Conservation (phyloP, 345 rosid species). For the Gossypium raimondii region DNA sequence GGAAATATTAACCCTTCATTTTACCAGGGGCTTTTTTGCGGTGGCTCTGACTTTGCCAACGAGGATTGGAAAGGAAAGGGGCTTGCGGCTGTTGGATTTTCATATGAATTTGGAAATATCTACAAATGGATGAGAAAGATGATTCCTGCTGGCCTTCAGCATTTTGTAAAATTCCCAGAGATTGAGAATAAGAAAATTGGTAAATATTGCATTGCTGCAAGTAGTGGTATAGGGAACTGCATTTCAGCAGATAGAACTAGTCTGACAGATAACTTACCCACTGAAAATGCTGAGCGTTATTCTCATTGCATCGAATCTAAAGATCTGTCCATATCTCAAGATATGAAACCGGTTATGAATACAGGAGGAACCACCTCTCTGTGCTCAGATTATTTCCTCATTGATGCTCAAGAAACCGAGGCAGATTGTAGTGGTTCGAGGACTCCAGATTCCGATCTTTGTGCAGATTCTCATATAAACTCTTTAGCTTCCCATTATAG, state of each 20-base stretch:
- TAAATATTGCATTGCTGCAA: slow-evolving; percentile 25
- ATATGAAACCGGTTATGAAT: slow-evolving; percentile 9
- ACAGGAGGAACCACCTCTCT: slow-evolving; percentile 28
- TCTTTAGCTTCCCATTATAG: slow-evolving; percentile 27
- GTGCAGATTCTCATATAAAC: slow-evolving; percentile 31
- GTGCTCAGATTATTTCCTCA: slow-evolving; percentile 38
- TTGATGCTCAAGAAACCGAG: slow-evolving; percentile 26
- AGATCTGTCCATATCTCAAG: slow-evolving; percentile 24
- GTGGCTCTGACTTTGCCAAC: slow-evolving; percentile 15
- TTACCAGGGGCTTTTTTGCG: slow-evolving; percentile 25
- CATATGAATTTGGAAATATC: slow-evolving; percentile 30
- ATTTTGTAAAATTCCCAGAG: slow-evolving; percentile 12
- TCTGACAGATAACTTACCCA: slow-evolving; percentile 20
- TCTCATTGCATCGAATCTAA: slow-evolving; percentile 25
- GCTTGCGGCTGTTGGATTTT: slow-evolving; percentile 23
- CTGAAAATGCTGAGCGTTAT: slow-evolving; percentile 20
- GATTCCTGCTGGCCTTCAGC: slow-evolving; percentile 31
- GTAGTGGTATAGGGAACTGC: slow-evolving; percentile 15
- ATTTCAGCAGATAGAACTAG: slow-evolving; percentile 24
- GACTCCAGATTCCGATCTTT: slow-evolving; percentile 28
- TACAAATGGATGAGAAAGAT: slow-evolving; percentile 47
- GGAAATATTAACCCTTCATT: slow-evolving; percentile 21
- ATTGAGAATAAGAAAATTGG: slow-evolving; percentile 23
- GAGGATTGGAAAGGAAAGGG: slow-evolving; percentile 26
- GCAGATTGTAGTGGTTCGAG: slow-evolving; percentile 25